A percentile compares a stretch with the other conserved stretches of the same genome.
Conservation (phyloP, 805 yeast genomes). For the Pichia heedii region DNA sequence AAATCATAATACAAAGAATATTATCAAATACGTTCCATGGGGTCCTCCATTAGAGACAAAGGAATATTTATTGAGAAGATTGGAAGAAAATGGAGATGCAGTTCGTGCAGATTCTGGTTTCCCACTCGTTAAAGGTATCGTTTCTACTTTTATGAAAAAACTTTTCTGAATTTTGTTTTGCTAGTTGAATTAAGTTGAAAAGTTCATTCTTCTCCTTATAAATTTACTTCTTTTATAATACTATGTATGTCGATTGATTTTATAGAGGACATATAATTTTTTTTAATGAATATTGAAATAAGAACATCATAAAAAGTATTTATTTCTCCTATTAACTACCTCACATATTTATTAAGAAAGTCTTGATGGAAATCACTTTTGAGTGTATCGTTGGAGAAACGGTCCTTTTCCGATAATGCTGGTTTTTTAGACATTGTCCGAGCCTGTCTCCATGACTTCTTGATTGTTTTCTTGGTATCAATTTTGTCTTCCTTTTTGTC, state of each 20-base stretch:
- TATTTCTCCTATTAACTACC: too few relatives aligned
- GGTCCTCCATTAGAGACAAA: constrained; percentile 93
- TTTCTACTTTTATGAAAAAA: constrained; percentile 28
- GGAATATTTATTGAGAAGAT: constrained; percentile 78
- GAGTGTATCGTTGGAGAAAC: constrained; percentile 25
- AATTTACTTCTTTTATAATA: too few relatives aligned
- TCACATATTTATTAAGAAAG: constrained; percentile 33
- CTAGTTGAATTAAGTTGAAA: too few relatives aligned
- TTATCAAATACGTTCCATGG: constrained; percentile 95
- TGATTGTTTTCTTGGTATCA: background rate
- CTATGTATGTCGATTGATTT: too few relatives aligned
- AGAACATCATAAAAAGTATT: too few relatives aligned
- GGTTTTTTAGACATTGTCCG: constrained; percentile 2
- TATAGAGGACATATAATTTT: too few relatives aligned
- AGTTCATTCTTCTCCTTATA: too few relatives aligned
- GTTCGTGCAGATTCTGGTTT: constrained; percentile 78
- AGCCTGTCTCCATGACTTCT: constrained; percentile 12
- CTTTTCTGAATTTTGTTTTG: constrained; percentile 11
- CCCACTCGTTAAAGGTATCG: constrained; percentile 54
- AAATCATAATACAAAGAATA: constrained; percentile 57
- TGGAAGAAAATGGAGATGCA: constrained; percentile 95
- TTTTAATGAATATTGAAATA: too few relatives aligned
- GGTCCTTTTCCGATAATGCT: constrained; percentile 8
- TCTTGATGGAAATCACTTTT: constrained; percentile 33
- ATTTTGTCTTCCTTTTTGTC: background rate